Conservation (phyloP, 306 rosid genomes). For the Vachellia collinsii region DNA sequence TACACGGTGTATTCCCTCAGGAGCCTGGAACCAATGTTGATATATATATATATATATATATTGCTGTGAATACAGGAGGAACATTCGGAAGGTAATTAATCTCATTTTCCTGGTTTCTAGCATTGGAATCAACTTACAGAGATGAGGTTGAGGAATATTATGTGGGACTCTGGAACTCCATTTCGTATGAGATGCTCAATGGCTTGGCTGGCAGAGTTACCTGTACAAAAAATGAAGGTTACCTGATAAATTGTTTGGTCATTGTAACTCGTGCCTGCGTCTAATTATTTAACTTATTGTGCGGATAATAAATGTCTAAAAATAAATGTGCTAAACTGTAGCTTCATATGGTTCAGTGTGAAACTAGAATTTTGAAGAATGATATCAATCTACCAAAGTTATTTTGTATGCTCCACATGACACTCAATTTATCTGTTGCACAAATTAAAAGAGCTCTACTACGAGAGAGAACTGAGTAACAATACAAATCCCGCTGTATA, state of each 20-base stretch:
- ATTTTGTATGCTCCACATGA: neutral
- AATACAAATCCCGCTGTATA: too few species aligned
- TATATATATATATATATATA: neutral
- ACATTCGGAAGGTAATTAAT: neutral
- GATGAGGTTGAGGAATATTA: slow-evolving; percentile 83
- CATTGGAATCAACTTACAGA: slow-evolving; percentile 63
- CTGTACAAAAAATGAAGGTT: slow-evolving; percentile 41
- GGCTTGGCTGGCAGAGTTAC: slow-evolving; percentile 91
- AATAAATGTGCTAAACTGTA: neutral
- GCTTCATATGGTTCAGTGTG: neutral
- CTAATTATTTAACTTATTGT: neutral
- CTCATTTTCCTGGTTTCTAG: neutral
- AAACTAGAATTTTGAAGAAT: slow-evolving; percentile 11
- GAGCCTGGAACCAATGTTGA: slow-evolving; percentile 59
- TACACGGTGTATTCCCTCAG: slow-evolving; percentile 82
- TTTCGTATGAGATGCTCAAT: slow-evolving; percentile 79
- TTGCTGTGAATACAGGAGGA: neutral
- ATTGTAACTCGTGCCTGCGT: neutral
- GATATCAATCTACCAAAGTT: slow-evolving; percentile 10
- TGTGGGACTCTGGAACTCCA: slow-evolving; percentile 89
- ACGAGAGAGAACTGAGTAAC: neutral
- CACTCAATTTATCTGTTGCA: neutral
- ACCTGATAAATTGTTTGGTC: neutral
- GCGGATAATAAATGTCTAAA: neutral
- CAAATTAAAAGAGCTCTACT: neutral